Evolutionary conservation across 495 filamentous ascomycete genomes (phyloP).

Genomic region (Thermothielavioides terrestris): DNA sequence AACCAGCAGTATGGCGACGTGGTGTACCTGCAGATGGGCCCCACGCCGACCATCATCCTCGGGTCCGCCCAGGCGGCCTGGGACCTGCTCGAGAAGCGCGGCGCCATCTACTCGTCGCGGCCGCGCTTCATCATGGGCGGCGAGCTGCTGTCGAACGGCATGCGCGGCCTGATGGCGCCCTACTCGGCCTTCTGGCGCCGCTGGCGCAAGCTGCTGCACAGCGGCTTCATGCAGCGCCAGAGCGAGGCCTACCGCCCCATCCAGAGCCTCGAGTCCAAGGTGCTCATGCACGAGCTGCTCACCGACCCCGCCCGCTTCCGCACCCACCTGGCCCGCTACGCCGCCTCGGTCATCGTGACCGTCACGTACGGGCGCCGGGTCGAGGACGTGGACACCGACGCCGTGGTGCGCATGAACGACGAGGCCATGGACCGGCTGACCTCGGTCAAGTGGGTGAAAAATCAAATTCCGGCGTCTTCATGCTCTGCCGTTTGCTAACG

Average conservation of each 20-base stretch:
- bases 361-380: slow-evolving; percentile 52
- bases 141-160: slow-evolving; percentile 41
- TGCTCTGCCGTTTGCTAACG: background rate
- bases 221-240: slow-evolving; percentile 47
- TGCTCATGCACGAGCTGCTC: slow-evolving; percentile 41
- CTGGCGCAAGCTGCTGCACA: slow-evolving; percentile 48
- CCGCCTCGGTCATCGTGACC: slow-evolving; percentile 49
- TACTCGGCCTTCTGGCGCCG: slow-evolving; percentile 46
- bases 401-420: slow-evolving; percentile 42
- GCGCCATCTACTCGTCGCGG: slow-evolving; percentile 42
- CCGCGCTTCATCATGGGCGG: slow-evolving; percentile 44
- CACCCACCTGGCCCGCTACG: slow-evolving; percentile 44
- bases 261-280: slow-evolving; percentile 45
- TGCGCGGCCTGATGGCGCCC: slow-evolving; percentile 43
- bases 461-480: no score
- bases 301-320: slow-evolving; percentile 24
- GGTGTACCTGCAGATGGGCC: slow-evolving; percentile 55
- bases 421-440: slow-evolving; percentile 51
- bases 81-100: slow-evolving; percentile 44
- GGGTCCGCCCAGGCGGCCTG: slow-evolving; percentile 54
- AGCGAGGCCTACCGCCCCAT: slow-evolving; percentile 45
- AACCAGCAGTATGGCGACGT: slow-evolving; percentile 47
- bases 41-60: slow-evolving; percentile 53
- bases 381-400: slow-evolving; percentile 42
- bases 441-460: slow-evolving; percentile 42